These are phyloP conservation scores for Lippia alba DNA, from an alignment of 305 asterid species.

Conservation along the genomic window DNA sequence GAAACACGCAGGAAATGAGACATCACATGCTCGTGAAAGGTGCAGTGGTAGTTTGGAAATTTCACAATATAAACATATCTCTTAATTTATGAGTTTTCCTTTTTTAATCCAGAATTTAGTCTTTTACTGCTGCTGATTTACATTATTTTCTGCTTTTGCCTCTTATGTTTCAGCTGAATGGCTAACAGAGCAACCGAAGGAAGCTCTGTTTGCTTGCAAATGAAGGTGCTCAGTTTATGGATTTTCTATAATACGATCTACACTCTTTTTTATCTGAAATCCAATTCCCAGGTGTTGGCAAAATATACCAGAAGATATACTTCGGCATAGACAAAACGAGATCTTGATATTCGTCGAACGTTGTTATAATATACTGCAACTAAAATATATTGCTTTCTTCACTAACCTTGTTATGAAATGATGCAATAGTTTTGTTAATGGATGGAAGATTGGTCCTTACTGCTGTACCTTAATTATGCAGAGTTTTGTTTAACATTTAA, in stretches of 20 bases:
- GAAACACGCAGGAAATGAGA: slow-evolving; percentile 60
- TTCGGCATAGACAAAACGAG: background rate
- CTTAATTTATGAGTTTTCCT: background rate
- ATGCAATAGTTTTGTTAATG: slow-evolving; percentile 29
- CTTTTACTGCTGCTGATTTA: background rate
- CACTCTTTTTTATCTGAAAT: background rate
- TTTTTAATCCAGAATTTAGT: background rate
- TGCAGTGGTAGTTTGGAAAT: background rate
- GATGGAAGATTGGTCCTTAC: background rate
- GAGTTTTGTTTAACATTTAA: no score
- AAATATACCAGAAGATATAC: background rate
- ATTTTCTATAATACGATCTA: background rate
- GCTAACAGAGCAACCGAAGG: background rate
- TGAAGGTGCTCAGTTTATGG: background rate
- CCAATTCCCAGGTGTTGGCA: background rate
- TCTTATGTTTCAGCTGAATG: background rate
- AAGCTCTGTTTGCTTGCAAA: background rate
- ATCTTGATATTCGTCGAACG: background rate
- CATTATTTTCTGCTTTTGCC: background rate
- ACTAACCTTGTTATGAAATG: background rate
- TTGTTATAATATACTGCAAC: background rate
- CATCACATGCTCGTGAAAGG: slow-evolving; percentile 10
- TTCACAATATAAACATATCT: background rate
- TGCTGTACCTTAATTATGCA: no score
- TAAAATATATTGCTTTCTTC: background rate